Conservation (phyloP, 768 basidiomycete species). For the Boletus rubroflammeus region DNA sequence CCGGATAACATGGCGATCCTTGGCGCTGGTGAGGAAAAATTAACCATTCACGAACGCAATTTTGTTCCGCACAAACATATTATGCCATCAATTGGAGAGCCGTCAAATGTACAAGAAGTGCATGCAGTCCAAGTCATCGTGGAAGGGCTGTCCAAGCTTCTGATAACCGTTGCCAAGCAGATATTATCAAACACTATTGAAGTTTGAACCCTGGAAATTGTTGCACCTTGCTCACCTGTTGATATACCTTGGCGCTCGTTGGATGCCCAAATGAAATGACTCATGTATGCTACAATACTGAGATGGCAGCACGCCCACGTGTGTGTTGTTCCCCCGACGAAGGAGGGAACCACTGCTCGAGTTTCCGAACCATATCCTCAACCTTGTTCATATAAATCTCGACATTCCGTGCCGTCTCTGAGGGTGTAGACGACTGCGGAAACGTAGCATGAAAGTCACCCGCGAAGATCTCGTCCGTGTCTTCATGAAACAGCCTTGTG, state of each 20-base stretch:
- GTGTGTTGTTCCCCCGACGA: not conserved
- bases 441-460: constrained; percentile 27
- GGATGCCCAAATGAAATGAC: not conserved
- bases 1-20: not conserved
- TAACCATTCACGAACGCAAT: too few relatives aligned
- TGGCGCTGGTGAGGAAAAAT: not conserved
- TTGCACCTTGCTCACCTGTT: not conserved
- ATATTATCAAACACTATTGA: not conserved
- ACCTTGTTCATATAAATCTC: constrained; percentile 26
- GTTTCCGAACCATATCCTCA: constrained; percentile 23
- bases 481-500: constrained; percentile 12
- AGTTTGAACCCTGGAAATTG: not conserved
- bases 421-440: constrained; percentile 12
- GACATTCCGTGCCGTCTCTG: constrained; percentile 13
- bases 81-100: too few relatives aligned
- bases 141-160: constrained; percentile 10
- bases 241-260: not conserved
- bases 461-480: constrained; percentile 8
- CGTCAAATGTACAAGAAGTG: not conserved
- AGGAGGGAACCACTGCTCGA: constrained; percentile 25
- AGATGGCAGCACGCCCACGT: not conserved
- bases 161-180: not conserved
- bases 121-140: not conserved
- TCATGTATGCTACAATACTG: not conserved
- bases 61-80: not conserved